Conservation (phyloP, 2,329 filamentous ascomycete genomes). For the Penicillium italicum region DNA sequence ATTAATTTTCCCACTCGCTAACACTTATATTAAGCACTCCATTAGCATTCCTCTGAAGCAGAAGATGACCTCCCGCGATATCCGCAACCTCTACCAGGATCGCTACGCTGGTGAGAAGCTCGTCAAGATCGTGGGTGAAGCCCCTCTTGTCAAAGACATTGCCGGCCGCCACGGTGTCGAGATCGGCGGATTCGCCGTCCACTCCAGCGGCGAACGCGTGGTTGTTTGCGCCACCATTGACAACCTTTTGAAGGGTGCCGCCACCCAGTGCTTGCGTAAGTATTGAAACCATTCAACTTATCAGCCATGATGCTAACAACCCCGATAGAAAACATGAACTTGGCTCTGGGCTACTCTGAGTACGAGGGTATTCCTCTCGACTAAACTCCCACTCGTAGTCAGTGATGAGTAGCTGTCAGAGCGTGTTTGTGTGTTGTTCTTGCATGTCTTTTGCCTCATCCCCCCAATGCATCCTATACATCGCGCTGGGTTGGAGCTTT, state of each 20-base stretch:
- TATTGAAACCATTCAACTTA: slow-evolving; percentile 25
- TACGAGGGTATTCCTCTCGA: slow-evolving; percentile 77
- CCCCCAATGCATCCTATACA: slow-evolving; percentile 28
- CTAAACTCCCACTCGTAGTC: slow-evolving; percentile 27
- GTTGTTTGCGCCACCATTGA: slow-evolving; percentile 95
- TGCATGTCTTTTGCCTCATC: slow-evolving; percentile 25
- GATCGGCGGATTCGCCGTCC: slow-evolving; percentile 92
- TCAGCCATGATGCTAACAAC: slow-evolving; percentile 6
- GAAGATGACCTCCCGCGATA: slow-evolving; percentile 84
- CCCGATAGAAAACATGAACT: slow-evolving; percentile 78
- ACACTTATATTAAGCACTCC: slow-evolving; percentile 58
- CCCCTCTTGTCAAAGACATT: slow-evolving; percentile 81
- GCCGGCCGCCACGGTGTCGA: slow-evolving; percentile 82
- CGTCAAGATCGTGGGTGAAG: slow-evolving; percentile 85
- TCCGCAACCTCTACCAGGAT: slow-evolving; percentile 92
- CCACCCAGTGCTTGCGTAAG: slow-evolving; percentile 87
- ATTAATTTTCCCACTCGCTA: slow-evolving; percentile 8
- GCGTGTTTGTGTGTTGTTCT: slow-evolving; percentile 10
- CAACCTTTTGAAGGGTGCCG: slow-evolving; percentile 88
- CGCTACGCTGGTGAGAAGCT: slow-evolving; percentile 94
- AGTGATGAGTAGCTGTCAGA: slow-evolving; percentile 5
- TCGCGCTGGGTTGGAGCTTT: slow-evolving; percentile 28
- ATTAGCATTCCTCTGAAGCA: slow-evolving; percentile 85
- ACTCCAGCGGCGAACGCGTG: slow-evolving; percentile 81
- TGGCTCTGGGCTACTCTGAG: slow-evolving; percentile 82